phyloP scores from a whole-genome alignment of 106 monocot genomes.

The Acorus gramineus region DNA sequence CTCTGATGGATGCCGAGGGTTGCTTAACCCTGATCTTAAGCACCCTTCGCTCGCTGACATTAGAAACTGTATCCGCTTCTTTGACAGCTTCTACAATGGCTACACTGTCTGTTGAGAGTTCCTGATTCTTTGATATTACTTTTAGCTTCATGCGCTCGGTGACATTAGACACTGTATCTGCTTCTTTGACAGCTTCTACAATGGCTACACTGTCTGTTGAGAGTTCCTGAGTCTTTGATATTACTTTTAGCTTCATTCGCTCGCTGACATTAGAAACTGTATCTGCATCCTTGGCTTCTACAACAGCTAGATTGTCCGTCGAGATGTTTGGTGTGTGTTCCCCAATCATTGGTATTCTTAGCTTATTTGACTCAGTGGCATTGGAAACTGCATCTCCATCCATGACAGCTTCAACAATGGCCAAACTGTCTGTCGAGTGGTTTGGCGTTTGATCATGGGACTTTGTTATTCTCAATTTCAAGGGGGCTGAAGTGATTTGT shows the following conservation, averaged over 20 bases:
- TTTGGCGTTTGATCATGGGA: slow-evolving; percentile 30
- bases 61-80: slow-evolving; percentile 59
- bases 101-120: background rate
- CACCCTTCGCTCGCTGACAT: slow-evolving; percentile 55
- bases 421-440: slow-evolving; percentile 9
- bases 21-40: slow-evolving; percentile 80
- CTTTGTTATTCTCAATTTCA: slow-evolving; percentile 30
- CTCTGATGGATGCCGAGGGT: slow-evolving; percentile 46
- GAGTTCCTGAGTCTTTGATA: no score
- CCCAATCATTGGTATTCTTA: no score
- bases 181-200: background rate
- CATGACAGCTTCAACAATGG: background rate
- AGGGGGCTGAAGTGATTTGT: slow-evolving; percentile 21
- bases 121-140: no score
- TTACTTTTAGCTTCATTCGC: no score
- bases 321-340: no score
- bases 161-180: no score
- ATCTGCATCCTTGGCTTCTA: no score
- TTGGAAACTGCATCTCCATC: background rate
- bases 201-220: no score
- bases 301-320: no score
- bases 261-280: no score
- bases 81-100: slow-evolving; percentile 20
- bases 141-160: no score
- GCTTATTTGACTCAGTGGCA: no score